Percentiles rank a stretch among this genome's conserved stretches.
These are phyloP conservation scores for Aspergillus pseudoglaucus DNA, from an alignment of 2,329 filamentous ascomycete species.

Conservation along the genomic window DNA sequence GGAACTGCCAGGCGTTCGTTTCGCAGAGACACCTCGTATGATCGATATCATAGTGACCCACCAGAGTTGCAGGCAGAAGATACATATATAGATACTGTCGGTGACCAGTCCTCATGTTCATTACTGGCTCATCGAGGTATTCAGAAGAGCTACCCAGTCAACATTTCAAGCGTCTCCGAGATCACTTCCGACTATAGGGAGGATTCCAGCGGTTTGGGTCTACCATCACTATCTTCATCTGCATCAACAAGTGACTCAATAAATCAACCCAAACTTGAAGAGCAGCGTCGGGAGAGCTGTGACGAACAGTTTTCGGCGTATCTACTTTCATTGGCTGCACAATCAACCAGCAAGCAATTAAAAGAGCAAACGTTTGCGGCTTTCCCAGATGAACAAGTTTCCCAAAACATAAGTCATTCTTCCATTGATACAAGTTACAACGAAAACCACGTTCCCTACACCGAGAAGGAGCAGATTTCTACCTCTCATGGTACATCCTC, in stretches of 20 bases:
- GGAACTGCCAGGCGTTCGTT: slow-evolving; percentile 27
- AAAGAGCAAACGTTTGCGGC: slow-evolving; percentile 54
- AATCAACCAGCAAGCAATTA: slow-evolving; percentile 72
- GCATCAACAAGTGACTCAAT: slow-evolving; percentile 24
- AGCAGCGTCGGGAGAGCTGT: slow-evolving; percentile 49
- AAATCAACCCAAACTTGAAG: slow-evolving; percentile 23
- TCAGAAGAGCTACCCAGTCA: slow-evolving; percentile 51
- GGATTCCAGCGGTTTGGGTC: slow-evolving; percentile 35
- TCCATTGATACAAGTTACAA: slow-evolving; percentile 37
- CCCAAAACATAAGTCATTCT: slow-evolving; percentile 43
- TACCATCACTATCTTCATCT: slow-evolving; percentile 39
- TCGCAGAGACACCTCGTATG: slow-evolving; percentile 25
- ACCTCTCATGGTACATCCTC: slow-evolving; percentile 39
- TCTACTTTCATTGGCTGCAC: slow-evolving; percentile 70
- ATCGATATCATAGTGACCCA: slow-evolving; percentile 29
- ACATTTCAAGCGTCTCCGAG: slow-evolving; percentile 54
- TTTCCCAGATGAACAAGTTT: slow-evolving; percentile 43
- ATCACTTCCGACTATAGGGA: slow-evolving; percentile 57
- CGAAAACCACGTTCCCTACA: slow-evolving; percentile 19
- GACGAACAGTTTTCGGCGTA: slow-evolving; percentile 72
- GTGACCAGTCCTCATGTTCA: slow-evolving; percentile 42
- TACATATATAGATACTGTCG: slow-evolving; percentile 3
- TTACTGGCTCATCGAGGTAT: slow-evolving; percentile 43
- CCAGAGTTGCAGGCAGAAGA: not conserved
- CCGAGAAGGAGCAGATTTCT: slow-evolving; percentile 18